A percentile compares a stretch with the other conserved stretches of the same genome.
Evolutionary conservation across 1,139 yeast species (phyloP).

Genomic region (Yamadazyma trypodendri): DNA sequence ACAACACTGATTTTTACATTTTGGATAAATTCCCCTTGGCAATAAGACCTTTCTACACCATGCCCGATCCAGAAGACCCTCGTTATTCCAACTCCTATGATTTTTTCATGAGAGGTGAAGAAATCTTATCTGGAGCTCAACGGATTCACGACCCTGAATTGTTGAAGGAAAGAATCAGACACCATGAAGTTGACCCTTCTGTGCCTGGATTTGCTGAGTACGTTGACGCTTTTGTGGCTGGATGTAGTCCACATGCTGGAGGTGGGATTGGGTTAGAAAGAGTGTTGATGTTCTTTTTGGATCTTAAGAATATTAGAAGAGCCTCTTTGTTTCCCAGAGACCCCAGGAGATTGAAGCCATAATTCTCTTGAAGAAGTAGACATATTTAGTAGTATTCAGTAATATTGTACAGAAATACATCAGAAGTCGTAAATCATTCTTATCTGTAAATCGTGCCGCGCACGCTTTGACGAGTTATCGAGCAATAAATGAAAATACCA

Average conservation of each 20-base stretch:
- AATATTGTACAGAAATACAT: too few species aligned
- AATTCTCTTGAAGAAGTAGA: too few species aligned
- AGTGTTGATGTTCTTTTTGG: slow-evolving; percentile 97
- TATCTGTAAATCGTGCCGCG: neutral
- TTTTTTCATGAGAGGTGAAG: slow-evolving; percentile 99
- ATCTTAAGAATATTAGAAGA: slow-evolving; percentile 93
- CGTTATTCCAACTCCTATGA: slow-evolving; percentile 93
- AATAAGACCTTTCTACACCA: slow-evolving; percentile 96
- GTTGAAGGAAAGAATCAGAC: slow-evolving; percentile 76
- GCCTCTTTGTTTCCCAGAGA: slow-evolving; percentile 99
- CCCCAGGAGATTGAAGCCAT: slow-evolving; percentile 92
- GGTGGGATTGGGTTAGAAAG: slow-evolving; percentile 99
- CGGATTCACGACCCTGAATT: slow-evolving; percentile 94
- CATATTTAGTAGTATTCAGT: too few species aligned
- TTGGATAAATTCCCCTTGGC: slow-evolving; percentile 97
- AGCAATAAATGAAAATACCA: neutral
- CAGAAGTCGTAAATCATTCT: too few species aligned
- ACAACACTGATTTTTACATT: slow-evolving; percentile 95
- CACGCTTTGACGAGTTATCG: neutral
- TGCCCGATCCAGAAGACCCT: slow-evolving; percentile 95
- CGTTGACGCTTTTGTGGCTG: slow-evolving; percentile 87
- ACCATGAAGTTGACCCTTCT: slow-evolving; percentile 78
- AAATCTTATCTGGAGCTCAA: slow-evolving; percentile 97
- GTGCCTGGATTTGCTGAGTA: slow-evolving; percentile 86
- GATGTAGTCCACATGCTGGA: slow-evolving; percentile 99